Base-by-base conservation (phyloP, 768 basidiomycete genomes). In the Coprinopsis marcescibilis region DNA sequence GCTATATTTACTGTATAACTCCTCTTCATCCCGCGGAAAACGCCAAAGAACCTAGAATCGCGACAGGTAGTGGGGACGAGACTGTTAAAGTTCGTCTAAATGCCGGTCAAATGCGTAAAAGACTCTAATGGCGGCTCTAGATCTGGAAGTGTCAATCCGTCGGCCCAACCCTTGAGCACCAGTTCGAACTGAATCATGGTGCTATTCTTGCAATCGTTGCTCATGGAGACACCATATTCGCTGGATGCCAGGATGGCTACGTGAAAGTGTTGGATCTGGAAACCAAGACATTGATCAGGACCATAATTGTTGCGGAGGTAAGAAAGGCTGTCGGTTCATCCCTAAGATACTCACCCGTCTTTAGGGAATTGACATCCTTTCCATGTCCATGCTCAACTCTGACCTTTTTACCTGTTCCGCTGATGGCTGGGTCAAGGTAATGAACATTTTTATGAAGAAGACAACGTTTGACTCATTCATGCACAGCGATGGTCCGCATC, bases 181-280 rank as follows among this genome's bases (percentile, higher is more conserved):
- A 83, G 3, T 89, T 89, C 51, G 71, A 77, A 23, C 88, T 85
- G 55, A 72, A 65, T 45, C 80, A 80, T 54, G 89, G 92, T 1
- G 94, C 91, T 0, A 81, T 96, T 4, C 71, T 93, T n/a, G 80
- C 90, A 0, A 71, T 98, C 21, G 79, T 80, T 2, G 77, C 78
- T 0, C 72, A 74, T 26, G 84, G 83, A 17, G 88, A 89, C 15
- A 88, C 89, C 1, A 72, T 97, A 17, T 96, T 85, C 57, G 95
- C 90, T 5, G 95, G 92, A 0, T 88, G 93, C 55, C 95, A 98
- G 64, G 92, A 91, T 52, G 95, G 95, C 2, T 83, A 87, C 55
- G 89, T 97, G 55, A 85, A 86, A 52, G 83, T 97, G 3, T 80
- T 89, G 66, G 94, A 97, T 61, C 65, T 96, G 6, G 92, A 94